These are phyloP conservation scores for Candida glucosophila DNA, from an alignment of 1,139 yeast species.

Conservation along the genomic window DNA sequence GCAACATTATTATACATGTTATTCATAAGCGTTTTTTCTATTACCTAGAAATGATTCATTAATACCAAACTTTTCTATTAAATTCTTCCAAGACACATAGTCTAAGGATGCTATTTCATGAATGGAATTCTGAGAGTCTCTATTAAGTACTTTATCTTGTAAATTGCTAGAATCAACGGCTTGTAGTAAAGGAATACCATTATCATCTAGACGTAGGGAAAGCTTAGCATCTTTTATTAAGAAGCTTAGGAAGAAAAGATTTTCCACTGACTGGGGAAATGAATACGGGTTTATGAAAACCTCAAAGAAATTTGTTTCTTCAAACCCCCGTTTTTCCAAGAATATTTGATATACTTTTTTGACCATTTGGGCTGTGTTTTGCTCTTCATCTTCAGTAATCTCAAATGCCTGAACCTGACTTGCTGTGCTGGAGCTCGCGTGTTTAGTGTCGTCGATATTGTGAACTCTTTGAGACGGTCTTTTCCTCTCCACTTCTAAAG, in stretches of 20 bases:
- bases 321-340: conserved; percentile 17
- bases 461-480: conserved; percentile 26
- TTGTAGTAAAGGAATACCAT: conserved; percentile 31
- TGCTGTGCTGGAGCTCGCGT: conserved; percentile 39
- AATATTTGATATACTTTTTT: conserved; percentile 35
- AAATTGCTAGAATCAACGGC: conserved; percentile 10
- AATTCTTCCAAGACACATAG: conserved; percentile 50
- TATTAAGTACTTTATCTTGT: conserved; percentile 7
- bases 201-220: conserved; percentile 38
- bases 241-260: conserved; percentile 74
- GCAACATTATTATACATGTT: too few relatives aligned
- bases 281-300: conserved; percentile 70
- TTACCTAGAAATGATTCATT: conserved; percentile 46
- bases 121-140: conserved; percentile 8
- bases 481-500: conserved; percentile 56
- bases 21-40: conserved; percentile 25
- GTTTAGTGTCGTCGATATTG: conserved; percentile 35
- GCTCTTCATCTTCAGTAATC: conserved; percentile 37
- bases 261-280: conserved; percentile 75
- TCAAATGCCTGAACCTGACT: conserved; percentile 44
- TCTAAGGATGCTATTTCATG: conserved; percentile 73
- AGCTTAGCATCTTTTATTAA: conserved; percentile 66
- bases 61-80: conserved; percentile 44
- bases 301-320: conserved; percentile 49
- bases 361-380: conserved; percentile 56